Conservation (phyloP, 1,284 basidiomycete species). For the Rhodotorula sp. region DNA sequence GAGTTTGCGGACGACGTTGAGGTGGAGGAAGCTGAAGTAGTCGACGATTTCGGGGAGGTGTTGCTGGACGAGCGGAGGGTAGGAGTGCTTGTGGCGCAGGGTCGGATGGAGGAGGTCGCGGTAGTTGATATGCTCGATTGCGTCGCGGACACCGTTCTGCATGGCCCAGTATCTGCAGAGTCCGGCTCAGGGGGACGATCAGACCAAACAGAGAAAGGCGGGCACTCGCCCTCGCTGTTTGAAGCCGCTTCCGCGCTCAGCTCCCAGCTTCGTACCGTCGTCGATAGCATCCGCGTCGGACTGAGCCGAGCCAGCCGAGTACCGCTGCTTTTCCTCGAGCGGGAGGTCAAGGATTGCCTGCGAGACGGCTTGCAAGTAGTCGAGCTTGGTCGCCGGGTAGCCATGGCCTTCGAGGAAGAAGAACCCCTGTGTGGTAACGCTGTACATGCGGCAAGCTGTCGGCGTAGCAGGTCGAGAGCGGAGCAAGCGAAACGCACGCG, state of each 20-base stretch:
- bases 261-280: slow-evolving; percentile 12
- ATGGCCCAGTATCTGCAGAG: slow-evolving; percentile 12
- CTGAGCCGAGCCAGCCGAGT: slow-evolving; percentile 3
- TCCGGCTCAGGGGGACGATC: neutral
- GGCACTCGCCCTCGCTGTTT: slow-evolving; percentile 1
- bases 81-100: slow-evolving; percentile 4
- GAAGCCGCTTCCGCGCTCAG: slow-evolving; percentile 21
- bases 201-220: neutral
- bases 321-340: slow-evolving; percentile 18
- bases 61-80: slow-evolving; percentile 14
- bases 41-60: slow-evolving; percentile 25
- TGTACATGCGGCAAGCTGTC: neutral
- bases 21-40: slow-evolving; percentile 21
- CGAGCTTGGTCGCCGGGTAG: slow-evolving; percentile 17
- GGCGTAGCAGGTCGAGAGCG: no score
- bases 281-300: slow-evolving; percentile 13
- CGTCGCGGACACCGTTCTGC: slow-evolving; percentile 17
- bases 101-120: slow-evolving; percentile 24
- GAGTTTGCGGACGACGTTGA: slow-evolving; percentile 18
- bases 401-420: slow-evolving; percentile 30
- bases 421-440: slow-evolving; percentile 20
- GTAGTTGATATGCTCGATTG: slow-evolving; percentile 28
- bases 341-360: slow-evolving; percentile 26
- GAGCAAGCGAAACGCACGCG: neutral
- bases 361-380: slow-evolving; percentile 22